Percentiles rank a stretch among this genome's conserved stretches.
These are phyloP conservation scores for Penicillium vulpinum DNA, from an alignment of 2,329 filamentous ascomycete species.

Conservation along the genomic window DNA sequence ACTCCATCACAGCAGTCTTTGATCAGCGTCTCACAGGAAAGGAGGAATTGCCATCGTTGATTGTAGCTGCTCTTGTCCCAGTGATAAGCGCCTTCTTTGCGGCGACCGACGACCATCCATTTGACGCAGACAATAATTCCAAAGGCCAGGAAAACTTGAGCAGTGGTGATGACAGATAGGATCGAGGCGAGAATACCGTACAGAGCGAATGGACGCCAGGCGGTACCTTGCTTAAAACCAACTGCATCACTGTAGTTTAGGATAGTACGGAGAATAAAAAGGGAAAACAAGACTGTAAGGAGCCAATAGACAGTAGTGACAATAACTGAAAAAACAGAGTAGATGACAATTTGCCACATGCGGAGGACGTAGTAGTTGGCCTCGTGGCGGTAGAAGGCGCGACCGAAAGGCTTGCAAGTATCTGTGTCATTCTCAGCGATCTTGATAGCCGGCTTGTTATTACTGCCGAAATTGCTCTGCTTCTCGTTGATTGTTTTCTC, in stretches of 20 bases:
- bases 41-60: slow-evolving; percentile 59
- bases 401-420: slow-evolving; percentile 52
- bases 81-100: slow-evolving; percentile 55
- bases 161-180: slow-evolving; percentile 38
- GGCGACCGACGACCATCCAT: slow-evolving; percentile 54
- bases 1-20: slow-evolving; percentile 52
- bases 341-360: slow-evolving; percentile 51
- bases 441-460: background rate
- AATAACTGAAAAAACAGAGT: slow-evolving; percentile 51
- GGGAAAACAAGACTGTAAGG: slow-evolving; percentile 49
- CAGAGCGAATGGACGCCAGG: slow-evolving; percentile 43
- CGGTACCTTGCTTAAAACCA: slow-evolving; percentile 27
- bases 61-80: slow-evolving; percentile 60
- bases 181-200: slow-evolving; percentile 21
- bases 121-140: slow-evolving; percentile 50
- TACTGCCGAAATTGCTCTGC: background rate
- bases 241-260: slow-evolving; percentile 25
- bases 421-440: slow-evolving; percentile 19
- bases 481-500: slow-evolving; percentile 8
- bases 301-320: slow-evolving; percentile 53
- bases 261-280: slow-evolving; percentile 44
- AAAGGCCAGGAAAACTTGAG: slow-evolving; percentile 49
- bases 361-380: slow-evolving; percentile 55
- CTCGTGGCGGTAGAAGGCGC: slow-evolving; percentile 55
- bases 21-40: slow-evolving; percentile 54